These are phyloP conservation scores for Thinopyrum elongatum DNA, from an alignment of 176 grass and related monocot genomes.

Conservation along the genomic window DNA sequence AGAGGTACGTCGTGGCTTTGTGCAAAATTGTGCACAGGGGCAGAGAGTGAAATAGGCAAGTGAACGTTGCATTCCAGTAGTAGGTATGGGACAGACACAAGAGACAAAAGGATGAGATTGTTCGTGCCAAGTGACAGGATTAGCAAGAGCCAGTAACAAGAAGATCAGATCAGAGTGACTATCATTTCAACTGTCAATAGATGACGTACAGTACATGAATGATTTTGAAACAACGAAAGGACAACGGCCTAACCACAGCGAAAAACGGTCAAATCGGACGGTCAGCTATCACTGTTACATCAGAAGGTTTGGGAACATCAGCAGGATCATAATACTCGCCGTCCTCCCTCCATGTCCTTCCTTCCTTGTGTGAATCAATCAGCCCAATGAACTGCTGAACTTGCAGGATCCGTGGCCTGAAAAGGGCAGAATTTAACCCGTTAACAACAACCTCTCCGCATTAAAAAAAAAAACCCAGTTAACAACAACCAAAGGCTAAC, in stretches of 20 bases:
- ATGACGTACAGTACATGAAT: background rate
- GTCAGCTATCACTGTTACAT: background rate
- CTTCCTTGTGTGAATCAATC: background rate
- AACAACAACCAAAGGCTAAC: background rate
- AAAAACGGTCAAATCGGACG: background rate
- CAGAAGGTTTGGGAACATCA: background rate
- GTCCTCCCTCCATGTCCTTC: background rate
- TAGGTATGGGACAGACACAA: background rate
- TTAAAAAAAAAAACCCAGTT: too few species aligned
- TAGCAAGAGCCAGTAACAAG: background rate
- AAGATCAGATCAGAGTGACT: background rate
- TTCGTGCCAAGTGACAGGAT: background rate
- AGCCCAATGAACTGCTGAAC: conserved; percentile 48
- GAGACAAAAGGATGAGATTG: too few species aligned
- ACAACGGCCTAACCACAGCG: background rate
- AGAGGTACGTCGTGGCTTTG: too few species aligned
- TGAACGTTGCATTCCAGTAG: background rate
- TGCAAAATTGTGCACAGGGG: too few species aligned
- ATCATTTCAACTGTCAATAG: background rate
- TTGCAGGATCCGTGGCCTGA: conserved; percentile 75
- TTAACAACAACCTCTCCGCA: background rate
- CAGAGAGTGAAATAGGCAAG: background rate
- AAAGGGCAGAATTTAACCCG: background rate
- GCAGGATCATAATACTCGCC: background rate
- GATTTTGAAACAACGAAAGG: background rate